Base-by-base conservation (phyloP, 768 basidiomycete species). In the Leccinum imitatum region DNA sequence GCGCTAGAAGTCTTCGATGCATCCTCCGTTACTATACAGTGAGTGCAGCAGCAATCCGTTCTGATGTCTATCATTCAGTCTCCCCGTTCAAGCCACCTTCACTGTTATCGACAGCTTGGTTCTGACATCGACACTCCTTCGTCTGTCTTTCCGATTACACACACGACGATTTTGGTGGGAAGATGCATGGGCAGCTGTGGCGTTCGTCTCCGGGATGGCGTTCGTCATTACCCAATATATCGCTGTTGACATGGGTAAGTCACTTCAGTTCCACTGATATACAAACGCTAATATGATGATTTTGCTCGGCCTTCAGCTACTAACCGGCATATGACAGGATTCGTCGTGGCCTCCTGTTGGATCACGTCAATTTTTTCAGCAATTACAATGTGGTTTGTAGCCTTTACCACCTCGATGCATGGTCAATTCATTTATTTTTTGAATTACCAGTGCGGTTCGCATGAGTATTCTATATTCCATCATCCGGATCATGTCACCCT, bases 81-180 rank as follows among this genome's bases (percentile, higher is more conserved):
- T 23, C 21, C n/a, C 10, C 47, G 14, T 23, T 21, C 21, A 54
- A 67, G 66, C 59, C 6, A 6, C n/a, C 3, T 57, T 58, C 41
- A 52, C 33, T n/a, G 27, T 56, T 10, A 3, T 62, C 31, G 31
- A 61, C 10, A 46, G 56, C 37, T 52, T 67, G 6, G 58, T 25
- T 21, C 9, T 59, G 3, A 37, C 59, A 9, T 56, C 65, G 31
- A 65, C 66, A 2, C n/a, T 67, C 2, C 59, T 67, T 56, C 66
- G 66, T 17, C 11, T 67, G n/a, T 53, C 50, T 1, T 59, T 67
- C 46, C 63, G 66, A 21, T 33, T 58, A 14, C 57, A 21, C 27
- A 59, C 68, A 56, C 58, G 50, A 48, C 25, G 62, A 30, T 62
- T 65, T 35, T 68, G 67, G 66, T 69, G 69, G 69, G 69, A 70